Percentiles rank a stretch among this genome's conserved stretches.
phyloP scores from a whole-genome alignment of 1,284 basidiomycete species.

The Trichosporon inkin region DNA sequence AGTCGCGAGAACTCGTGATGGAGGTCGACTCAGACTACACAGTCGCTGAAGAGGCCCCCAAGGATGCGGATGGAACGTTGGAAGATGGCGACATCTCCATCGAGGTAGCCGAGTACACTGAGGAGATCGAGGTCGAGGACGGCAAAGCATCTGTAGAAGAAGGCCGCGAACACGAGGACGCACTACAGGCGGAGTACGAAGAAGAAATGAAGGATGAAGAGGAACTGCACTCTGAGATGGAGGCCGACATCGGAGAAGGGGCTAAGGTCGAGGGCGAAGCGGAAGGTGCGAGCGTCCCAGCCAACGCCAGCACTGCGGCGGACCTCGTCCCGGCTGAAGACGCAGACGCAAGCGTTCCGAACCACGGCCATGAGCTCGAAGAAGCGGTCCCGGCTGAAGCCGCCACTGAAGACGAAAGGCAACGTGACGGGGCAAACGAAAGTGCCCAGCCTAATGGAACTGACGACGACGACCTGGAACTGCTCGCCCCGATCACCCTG shows the following conservation, averaged over 20 bases:
- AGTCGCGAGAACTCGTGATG: not conserved
- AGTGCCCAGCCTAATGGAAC: not conserved
- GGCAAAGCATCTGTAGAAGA: not conserved
- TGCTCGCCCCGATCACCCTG: conserved; percentile 12
- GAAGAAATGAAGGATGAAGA: not conserved
- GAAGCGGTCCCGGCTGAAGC: too few relatives aligned
- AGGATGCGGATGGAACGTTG: not conserved
- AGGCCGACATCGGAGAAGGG: not conserved
- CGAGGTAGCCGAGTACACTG: not conserved
- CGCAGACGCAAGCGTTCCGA: not conserved
- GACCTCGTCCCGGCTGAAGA: not conserved
- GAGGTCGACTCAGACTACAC: not conserved
- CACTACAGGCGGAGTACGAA: not conserved
- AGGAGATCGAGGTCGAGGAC: not conserved
- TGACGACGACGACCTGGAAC: conserved; percentile 9
- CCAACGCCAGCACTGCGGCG: not conserved
- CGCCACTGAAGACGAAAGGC: not conserved
- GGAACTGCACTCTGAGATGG: not conserved
- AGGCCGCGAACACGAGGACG: not conserved
- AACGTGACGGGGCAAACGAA: not conserved
- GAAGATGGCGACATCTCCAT: not conserved
- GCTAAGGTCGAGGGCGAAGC: not conserved
- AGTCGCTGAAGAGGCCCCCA: not conserved
- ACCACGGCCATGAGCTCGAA: not conserved
- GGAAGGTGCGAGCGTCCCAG: not conserved